A percentile compares a stretch with the other conserved stretches of the same genome.
phyloP scores from a whole-genome alignment of 306 rosid species.

The Sicyos edulis region DNA sequence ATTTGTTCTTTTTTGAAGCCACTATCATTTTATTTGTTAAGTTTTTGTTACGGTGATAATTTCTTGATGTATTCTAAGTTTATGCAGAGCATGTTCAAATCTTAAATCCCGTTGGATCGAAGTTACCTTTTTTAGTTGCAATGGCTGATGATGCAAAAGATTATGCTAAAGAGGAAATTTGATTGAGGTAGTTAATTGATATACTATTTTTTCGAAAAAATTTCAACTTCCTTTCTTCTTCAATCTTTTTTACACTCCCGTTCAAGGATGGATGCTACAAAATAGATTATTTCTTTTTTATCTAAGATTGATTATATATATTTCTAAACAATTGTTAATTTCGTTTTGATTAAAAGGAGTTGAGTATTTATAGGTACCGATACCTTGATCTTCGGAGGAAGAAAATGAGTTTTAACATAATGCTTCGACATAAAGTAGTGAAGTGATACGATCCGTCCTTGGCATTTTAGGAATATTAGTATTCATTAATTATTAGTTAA shows the following conservation, averaged over 20 bases:
- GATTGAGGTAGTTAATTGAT: constrained; percentile 51
- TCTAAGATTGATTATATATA: no score
- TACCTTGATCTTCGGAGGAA: no score
- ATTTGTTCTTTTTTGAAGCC: no score
- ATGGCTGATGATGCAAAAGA: constrained; percentile 73
- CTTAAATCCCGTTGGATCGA: constrained; percentile 63
- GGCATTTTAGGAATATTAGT: no score
- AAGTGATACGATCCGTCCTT: no score
- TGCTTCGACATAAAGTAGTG: no score
- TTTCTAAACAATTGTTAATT: no score
- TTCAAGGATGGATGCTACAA: not conserved
- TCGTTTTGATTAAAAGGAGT: constrained; percentile 16
- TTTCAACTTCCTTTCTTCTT: no score
- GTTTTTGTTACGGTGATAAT: constrained; percentile 16
- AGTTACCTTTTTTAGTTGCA: constrained; percentile 79
- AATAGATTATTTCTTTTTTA: not conserved
- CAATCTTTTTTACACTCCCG: not conserved
- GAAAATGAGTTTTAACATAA: no score
- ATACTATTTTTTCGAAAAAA: no score
- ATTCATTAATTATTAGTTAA: no score
- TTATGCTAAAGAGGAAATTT: constrained; percentile 78
- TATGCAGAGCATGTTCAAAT: constrained; percentile 72
- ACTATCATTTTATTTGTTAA: not conserved
- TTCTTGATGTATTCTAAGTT: constrained; percentile 38
- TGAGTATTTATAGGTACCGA: constrained; percentile 57